Percentiles rank a stretch among this genome's conserved stretches.
Evolutionary conservation across 805 yeast species (phyloP).

Genomic region (Tetrapisispora namnaoensis): DNA sequence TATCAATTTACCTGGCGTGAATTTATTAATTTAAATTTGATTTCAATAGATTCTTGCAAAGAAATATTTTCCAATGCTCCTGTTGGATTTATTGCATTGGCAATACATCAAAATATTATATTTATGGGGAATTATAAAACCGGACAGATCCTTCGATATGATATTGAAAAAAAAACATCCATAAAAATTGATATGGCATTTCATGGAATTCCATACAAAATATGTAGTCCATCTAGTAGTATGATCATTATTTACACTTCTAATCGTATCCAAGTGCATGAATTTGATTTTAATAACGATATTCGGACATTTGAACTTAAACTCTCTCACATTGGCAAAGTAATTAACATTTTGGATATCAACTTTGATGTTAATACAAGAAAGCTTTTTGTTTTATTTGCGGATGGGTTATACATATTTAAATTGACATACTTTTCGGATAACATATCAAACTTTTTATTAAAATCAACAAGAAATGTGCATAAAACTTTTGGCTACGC

Average conservation of each 20-base stretch:
- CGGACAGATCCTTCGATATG: neutral
- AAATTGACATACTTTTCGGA: conserved; percentile 16
- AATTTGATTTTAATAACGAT: neutral
- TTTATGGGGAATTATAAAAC: neutral
- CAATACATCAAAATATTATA: too few relatives aligned
- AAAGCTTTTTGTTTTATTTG: conserved; percentile 12
- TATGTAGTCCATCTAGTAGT: neutral
- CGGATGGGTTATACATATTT: conserved; percentile 17
- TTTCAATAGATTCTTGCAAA: neutral
- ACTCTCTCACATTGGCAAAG: conserved; percentile 11
- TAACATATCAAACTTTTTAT: conserved; percentile 14
- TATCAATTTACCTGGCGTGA: neutral
- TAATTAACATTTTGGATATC: conserved; percentile 15
- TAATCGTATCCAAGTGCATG: neutral
- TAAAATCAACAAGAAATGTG: conserved; percentile 18
- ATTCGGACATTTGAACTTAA: conserved; percentile 8
- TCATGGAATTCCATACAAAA: neutral
- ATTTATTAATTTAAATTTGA: neutral
- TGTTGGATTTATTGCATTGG: neutral
- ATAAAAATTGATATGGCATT: neutral
- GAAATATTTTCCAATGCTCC: too few relatives aligned
- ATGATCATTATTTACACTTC: neutral
- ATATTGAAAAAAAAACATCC: neutral
- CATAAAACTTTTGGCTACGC: conserved; percentile 17
- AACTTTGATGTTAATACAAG: neutral